Evolutionary conservation across 345 rosid genomes (phyloP).

Genomic region (Gossypium stocksii): DNA sequence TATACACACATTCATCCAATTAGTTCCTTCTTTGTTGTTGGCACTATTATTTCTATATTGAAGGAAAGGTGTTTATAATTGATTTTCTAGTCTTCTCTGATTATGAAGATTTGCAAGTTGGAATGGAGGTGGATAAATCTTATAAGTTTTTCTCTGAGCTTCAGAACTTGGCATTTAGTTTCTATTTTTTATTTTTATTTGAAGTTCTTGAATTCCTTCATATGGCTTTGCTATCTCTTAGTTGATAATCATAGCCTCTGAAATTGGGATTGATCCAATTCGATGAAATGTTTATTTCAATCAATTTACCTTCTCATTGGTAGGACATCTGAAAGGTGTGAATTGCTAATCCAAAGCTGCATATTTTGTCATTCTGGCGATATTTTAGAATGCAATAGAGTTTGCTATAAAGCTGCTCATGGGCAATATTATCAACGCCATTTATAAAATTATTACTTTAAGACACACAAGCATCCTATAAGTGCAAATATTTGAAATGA

Average conservation of each 20-base stretch:
- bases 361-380: background rate
- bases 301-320: background rate
- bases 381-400: background rate
- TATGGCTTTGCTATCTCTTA: background rate
- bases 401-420: background rate
- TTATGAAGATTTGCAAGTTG: background rate
- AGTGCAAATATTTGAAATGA: background rate
- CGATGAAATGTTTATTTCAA: background rate
- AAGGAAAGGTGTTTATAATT: background rate
- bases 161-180: background rate
- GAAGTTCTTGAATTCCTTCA: constrained; percentile 3
- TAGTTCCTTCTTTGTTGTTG: background rate
- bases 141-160: background rate
- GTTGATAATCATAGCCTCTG: background rate
- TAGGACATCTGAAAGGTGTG: background rate
- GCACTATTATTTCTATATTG: background rate
- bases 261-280: background rate
- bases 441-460: background rate
- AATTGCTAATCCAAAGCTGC: background rate
- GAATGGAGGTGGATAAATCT: background rate
- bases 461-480: background rate
- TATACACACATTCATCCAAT: background rate
- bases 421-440: background rate
- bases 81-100: background rate
- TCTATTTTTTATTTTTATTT: background rate